Evolutionary conservation across 257 asterid genomes (phyloP).

Genomic region (Solanum clarkiae): DNA sequence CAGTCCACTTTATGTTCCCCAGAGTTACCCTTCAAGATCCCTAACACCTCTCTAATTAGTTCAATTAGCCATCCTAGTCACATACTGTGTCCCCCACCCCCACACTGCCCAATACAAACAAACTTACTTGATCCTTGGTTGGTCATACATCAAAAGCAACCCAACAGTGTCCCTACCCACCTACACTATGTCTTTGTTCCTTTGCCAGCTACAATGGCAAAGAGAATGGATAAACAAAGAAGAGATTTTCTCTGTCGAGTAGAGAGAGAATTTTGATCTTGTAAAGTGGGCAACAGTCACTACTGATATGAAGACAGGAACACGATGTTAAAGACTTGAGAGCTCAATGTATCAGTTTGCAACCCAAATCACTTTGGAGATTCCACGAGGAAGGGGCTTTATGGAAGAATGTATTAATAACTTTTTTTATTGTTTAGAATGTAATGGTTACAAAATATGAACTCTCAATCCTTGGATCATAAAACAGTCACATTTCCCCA

Average conservation of each 20-base stretch:
- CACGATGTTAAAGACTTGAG: not conserved
- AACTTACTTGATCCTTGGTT: not conserved
- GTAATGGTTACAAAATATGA: not conserved
- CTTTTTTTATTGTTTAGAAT: not conserved
- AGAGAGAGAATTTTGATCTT: not conserved
- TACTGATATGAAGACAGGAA: not conserved
- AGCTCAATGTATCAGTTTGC: not conserved
- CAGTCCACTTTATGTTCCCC: not conserved
- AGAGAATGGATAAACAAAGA: not conserved
- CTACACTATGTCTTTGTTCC: not conserved
- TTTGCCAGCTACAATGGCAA: not conserved
- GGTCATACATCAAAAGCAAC: not conserved
- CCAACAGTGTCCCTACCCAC: not conserved
- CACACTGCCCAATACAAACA: no score
- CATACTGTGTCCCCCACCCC: not conserved
- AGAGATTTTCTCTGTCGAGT: not conserved
- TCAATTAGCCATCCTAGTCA: not conserved
- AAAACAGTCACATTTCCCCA: not conserved
- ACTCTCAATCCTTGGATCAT: not conserved
- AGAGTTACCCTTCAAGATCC: not conserved
- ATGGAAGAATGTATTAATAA: not conserved
- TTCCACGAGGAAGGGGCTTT: not conserved
- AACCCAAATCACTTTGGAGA: not conserved
- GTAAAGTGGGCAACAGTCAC: not conserved
- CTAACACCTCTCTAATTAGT: not conserved